Base-by-base conservation (phyloP, 116 monocot species). In the Dioscorea cayenensis region DNA sequence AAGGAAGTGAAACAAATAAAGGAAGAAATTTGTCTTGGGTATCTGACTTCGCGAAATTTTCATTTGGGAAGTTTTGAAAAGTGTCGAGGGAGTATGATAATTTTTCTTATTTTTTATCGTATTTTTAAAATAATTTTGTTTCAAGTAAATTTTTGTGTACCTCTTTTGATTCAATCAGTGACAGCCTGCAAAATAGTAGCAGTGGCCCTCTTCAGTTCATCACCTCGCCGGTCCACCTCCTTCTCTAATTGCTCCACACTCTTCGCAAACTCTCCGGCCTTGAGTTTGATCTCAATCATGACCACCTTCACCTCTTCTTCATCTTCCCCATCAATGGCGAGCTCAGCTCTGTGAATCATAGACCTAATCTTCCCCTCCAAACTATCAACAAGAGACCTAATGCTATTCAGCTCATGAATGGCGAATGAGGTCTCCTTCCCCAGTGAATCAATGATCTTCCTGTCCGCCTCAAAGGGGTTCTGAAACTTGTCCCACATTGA, bases 351-450 rank as follows among this genome's bases (percentile, higher is more conserved):
- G 18, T 20, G 2, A 37, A 68, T 17, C 20, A 49, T 9, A n/a
- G 49, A 14, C 10, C 48, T 11, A 49, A 68, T n/a, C 38, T 68
- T 32, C 32, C 25, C 25, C 25, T 25, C 25, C 25, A 25, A 25
- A 25, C 25, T 36, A 20, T 68, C 68, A 14, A 49, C 68, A 5
- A 37, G 49, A 19, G n/a, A 11, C 14, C 68, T 43, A 1, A 68
- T 49, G 68, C 68, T 68, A 21, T 68, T 43, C 8, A 68, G 68
- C 68, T 68, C 68, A 43, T 49, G 48, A 10, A 68, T 68, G 43
- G 68, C 68, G 48, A 68, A 68, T 8, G 1, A 49, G 7, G 68
- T 43, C 3, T 49, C 68, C 20, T 20, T 22, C 48, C 21, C 20
- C 49, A 68, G 43, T 8, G 21, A 48, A 12, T 37, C 19, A 1